phyloP scores from a whole-genome alignment of 768 basidiomycete species.

The Tylopilus felleus region DNA sequence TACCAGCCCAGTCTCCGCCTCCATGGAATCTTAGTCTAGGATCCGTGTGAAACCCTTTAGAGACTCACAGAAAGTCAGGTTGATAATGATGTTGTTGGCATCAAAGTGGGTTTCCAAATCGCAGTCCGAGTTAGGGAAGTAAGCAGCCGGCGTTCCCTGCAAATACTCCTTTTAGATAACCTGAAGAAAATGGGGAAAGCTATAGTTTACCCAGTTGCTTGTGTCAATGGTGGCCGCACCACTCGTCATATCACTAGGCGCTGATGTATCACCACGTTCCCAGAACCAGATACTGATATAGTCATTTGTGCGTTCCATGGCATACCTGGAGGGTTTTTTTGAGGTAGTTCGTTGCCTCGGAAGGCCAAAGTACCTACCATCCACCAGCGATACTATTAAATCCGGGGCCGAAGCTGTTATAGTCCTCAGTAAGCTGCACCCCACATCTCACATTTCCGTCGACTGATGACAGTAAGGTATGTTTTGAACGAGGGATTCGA shows the following conservation, averaged over 20 bases:
- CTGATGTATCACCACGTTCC: not conserved
- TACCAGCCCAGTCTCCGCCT: slow-evolving; percentile 34
- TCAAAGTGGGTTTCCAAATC: slow-evolving; percentile 36
- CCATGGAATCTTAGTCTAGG: not conserved
- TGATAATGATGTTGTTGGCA: slow-evolving; percentile 33
- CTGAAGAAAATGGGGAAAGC: not conserved
- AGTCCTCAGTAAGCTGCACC: slow-evolving; percentile 20
- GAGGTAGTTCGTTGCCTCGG: not conserved
- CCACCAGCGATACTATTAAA: slow-evolving; percentile 39
- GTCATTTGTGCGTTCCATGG: slow-evolving; percentile 32
- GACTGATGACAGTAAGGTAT: slow-evolving; percentile 10
- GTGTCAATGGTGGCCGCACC: not conserved
- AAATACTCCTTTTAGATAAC: not conserved
- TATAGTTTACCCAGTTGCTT: not conserved
- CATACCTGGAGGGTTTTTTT: slow-evolving; percentile 31
- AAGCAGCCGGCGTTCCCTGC: not conserved
- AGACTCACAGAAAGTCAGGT: slow-evolving; percentile 32
- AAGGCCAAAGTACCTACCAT: slow-evolving; percentile 27
- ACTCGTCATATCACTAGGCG: not conserved
- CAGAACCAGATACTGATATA: slow-evolving; percentile 43
- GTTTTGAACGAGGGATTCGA: not conserved
- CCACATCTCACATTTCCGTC: slow-evolving; percentile 40
- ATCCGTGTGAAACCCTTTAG: not conserved
- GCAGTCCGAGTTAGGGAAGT: slow-evolving; percentile 26
- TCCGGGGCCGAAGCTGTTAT: slow-evolving; percentile 26